Evolutionary conservation across 2,329 filamentous ascomycete species (phyloP), one percentile per base, ranked within the genome.

Genomic region (Leptosphaerulina australis): DNA sequence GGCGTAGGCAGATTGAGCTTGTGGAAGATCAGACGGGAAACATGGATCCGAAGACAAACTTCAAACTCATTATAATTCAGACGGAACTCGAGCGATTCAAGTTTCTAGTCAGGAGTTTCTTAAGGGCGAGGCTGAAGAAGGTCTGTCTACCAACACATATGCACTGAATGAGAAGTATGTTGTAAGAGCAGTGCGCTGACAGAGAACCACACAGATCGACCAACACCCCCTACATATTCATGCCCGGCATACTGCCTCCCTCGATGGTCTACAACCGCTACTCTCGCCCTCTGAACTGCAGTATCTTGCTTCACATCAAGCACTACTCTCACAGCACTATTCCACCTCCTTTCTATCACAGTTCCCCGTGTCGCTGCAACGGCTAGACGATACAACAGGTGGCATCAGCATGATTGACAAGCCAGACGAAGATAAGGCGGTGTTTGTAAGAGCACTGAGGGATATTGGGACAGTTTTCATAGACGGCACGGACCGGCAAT

Each of bases 11-110:
- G 75, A 77, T 78, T 59, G 74, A 77, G 59, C 63, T 74, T 11
- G 76, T 81, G 20, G 79, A 81, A 64, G 72, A 78, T 55, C 71
- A 92, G 81, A 93, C 88, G 10, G 88, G 88, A 55, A 86, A 89
- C 67, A 88, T 92, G 84, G 91, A 96, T 66, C 88, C 92, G 36
- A 91, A 89, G 73, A 87, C 90, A 58, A 97, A 96, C 71, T 96
- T 99, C 72, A 85, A 86, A 54, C 86, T 97, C 67, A 96, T 97
- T 38, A 88, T 99, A 55, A 86, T 97, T 45, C 94, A 99, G 78
- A 97, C 95, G 5, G 94, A 99, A 76, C 83, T 99, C 45, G 92
- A 97, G 72, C 82, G 94, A 35, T 95, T 90, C 75, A 96, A 96
- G 76, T 99, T 91, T 68, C 81, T 99, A 17, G 83, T 97, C 14